Evolutionary conservation across 2,329 filamentous ascomycete species (phyloP).

Genomic region (Exophiala oligosperma): DNA sequence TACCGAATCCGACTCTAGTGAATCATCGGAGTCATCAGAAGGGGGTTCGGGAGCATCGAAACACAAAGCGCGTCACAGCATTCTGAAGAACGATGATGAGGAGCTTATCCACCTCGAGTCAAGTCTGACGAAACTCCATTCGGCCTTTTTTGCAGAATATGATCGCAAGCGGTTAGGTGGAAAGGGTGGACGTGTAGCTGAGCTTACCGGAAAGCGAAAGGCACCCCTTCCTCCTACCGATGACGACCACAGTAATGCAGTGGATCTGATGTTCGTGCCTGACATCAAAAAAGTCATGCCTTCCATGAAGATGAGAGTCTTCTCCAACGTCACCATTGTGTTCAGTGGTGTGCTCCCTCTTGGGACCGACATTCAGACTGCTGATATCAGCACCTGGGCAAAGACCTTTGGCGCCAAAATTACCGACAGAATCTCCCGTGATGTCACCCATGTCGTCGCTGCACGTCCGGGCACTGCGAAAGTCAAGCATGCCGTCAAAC

Average conservation of each 20-base stretch:
- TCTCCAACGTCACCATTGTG: constrained; percentile 75
- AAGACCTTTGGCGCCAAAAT: constrained; percentile 75
- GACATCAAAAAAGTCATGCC: constrained; percentile 87
- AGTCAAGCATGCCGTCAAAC: constrained; percentile 79
- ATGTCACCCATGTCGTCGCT: constrained; percentile 54
- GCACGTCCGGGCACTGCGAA: constrained; percentile 77
- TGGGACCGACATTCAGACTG: constrained; percentile 73
- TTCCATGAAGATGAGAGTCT: constrained; percentile 72
- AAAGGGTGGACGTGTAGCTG: constrained; percentile 42
- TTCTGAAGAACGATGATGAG: constrained; percentile 83
- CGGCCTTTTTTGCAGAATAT: constrained; percentile 79
- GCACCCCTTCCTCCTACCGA: constrained; percentile 24
- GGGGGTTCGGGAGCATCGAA: constrained; percentile 32
- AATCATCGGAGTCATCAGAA: constrained; percentile 30
- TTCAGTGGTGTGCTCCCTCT: constrained; percentile 89
- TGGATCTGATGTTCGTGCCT: constrained; percentile 65
- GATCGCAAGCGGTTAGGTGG: constrained; percentile 51
- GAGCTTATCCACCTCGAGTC: constrained; percentile 77
- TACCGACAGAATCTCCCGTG: constrained; percentile 45
- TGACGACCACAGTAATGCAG: constrained; percentile 13
- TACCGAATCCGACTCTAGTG: constrained; percentile 42
- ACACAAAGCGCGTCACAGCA: constrained; percentile 63
- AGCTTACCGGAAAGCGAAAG: constrained; percentile 33
- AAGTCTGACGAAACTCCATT: constrained; percentile 74
- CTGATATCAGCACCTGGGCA: constrained; percentile 85